Evolutionary conservation across 164 flowering plant species (phyloP), one percentile per base, ranked within the genome.

Genomic region (Chimonanthus salicifolius): DNA sequence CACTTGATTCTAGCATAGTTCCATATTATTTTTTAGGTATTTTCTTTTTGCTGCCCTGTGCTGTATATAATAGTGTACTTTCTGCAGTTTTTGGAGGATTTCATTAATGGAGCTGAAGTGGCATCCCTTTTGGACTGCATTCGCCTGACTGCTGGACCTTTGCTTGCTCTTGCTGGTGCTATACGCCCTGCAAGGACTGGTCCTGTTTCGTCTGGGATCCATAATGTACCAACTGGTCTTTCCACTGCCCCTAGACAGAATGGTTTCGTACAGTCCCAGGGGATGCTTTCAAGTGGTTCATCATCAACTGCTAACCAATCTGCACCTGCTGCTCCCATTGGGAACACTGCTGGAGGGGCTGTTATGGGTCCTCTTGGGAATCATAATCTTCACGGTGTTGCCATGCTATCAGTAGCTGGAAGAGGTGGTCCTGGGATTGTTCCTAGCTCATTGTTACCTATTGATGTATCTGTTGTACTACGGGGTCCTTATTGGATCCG

Each of bases 401-500:
- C 92, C 46, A 83, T 88, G 88, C 80, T 90, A 78, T 90, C 97
- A 71, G 90, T 88, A 74, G 90, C 94, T 72, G 94, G 90, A 50
- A 85, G 98, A 72, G 91, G 96, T 72, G 97, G 99, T 4, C 94
- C 99, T 58, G 98, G 99, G 77, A 88, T 96, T 83, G 98, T 94
- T 81, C 97, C 98, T 7, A 96, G 99, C 83, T 94, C 99, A 58
- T 76, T 96, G 74, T 81, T 96, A 79, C 99, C 99, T 43, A 92
- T 92, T 62, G 99, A 96, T 84, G 99, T 96, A 49, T 94, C 99
- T 76, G 92, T 96, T 74, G 99, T 96, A 13, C 81, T 96, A 16
- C 91, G 98, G 46, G 95, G 99, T 21, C 98, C 99, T 20, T 96
- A 92, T 73, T 96, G 99, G 99, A 96, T 96, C 74, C 82, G 97